phyloP scores from a whole-genome alignment of 1,139 yeast genomes.

The Taphrina pruni region DNA sequence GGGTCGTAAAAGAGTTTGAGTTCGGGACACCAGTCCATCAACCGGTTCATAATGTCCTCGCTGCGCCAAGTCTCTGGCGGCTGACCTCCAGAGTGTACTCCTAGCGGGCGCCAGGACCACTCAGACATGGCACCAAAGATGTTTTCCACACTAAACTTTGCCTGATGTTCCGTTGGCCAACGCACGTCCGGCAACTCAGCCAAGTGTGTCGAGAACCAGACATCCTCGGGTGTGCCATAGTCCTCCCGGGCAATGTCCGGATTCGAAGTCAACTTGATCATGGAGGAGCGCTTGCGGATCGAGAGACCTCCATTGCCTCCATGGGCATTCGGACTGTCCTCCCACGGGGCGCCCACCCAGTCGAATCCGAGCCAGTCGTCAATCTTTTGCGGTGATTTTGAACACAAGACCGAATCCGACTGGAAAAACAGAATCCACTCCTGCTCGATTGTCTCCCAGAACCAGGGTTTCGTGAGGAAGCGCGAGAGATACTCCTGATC shows the following conservation, averaged over 20 bases:
- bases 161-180: constrained; percentile 39
- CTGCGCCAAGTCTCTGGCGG: constrained; percentile 28
- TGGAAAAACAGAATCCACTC: constrained; percentile 38
- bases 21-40: constrained; percentile 39
- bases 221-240: constrained; percentile 31
- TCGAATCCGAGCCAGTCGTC: constrained; percentile 36
- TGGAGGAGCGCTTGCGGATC: constrained; percentile 24
- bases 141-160: constrained; percentile 36
- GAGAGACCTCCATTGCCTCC: constrained; percentile 38
- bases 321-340: constrained; percentile 32
- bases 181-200: constrained; percentile 18
- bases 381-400: constrained; percentile 33
- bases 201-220: constrained; percentile 32
- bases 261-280: constrained; percentile 32
- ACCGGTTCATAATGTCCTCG: constrained; percentile 31
- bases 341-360: constrained; percentile 41
- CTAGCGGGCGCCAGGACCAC: constrained; percentile 37
- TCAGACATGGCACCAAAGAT: constrained; percentile 33
- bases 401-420: constrained; percentile 36
- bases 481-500: constrained; percentile 37
- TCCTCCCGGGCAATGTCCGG: constrained; percentile 34
- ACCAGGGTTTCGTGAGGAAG: constrained; percentile 36
- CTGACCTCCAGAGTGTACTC: constrained; percentile 31
- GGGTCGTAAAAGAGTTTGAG: constrained; percentile 38
- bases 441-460: constrained; percentile 21